Evolutionary conservation across 768 basidiomycete species (phyloP).

Genomic region (Boletus tomentosulus): DNA sequence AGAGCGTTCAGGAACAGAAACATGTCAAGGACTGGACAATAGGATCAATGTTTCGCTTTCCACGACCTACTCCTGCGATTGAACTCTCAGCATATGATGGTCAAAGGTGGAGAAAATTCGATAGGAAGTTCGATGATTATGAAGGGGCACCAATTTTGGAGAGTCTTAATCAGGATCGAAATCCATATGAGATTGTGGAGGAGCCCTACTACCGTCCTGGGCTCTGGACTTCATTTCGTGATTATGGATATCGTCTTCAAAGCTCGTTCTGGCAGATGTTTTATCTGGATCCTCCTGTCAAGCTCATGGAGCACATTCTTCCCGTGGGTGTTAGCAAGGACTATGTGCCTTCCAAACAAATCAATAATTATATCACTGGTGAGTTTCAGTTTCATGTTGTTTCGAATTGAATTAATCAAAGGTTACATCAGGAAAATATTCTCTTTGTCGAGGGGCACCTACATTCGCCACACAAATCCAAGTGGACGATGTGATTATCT

Average conservation of each 20-base stretch:
- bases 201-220: not conserved
- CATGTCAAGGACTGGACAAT: not conserved
- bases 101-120: not conserved
- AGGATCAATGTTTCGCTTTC: too few relatives aligned
- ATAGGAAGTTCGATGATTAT: slow-evolving; percentile 1
- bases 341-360: not conserved
- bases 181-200: not conserved
- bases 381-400: not conserved
- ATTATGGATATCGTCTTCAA: slow-evolving; percentile 5
- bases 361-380: slow-evolving; percentile 1
- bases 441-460: not conserved
- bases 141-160: slow-evolving; percentile 1
- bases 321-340: not conserved
- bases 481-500: not conserved
- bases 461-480: not conserved
- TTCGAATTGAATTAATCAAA: not conserved
- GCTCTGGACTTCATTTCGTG: slow-evolving; percentile 2
- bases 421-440: not conserved
- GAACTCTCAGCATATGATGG: not conserved
- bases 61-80: too few relatives aligned
- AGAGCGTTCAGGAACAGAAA: not conserved
- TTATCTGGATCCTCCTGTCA: not conserved
- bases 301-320: not conserved
- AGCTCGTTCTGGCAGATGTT: slow-evolving; percentile 8
- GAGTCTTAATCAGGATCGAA: not conserved